A percentile compares a stretch with the other conserved stretches of the same genome.
Conservation (phyloP, 805 yeast species). For the Huiozyma sinensis region DNA sequence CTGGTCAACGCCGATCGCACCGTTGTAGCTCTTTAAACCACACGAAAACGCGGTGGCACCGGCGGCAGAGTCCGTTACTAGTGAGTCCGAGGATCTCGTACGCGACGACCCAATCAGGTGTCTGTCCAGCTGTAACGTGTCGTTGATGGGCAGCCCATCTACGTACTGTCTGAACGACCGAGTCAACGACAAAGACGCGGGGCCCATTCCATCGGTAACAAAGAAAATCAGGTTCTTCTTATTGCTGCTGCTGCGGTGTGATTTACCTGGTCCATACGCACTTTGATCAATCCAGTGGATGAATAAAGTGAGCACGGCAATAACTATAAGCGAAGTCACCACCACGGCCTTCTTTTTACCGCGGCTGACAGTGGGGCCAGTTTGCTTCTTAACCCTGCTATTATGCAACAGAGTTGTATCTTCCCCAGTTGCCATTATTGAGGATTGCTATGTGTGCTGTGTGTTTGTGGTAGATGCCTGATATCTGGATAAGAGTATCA, state of each 20-base stretch:
- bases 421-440: no score
- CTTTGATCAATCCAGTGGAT: background rate
- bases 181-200: slow-evolving; percentile 72
- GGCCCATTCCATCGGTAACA: slow-evolving; percentile 96
- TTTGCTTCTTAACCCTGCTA: no score
- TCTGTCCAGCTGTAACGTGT: slow-evolving; percentile 51
- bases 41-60: slow-evolving; percentile 94
- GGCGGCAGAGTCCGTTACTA: slow-evolving; percentile 92
- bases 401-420: no score
- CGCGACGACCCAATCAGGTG: slow-evolving; percentile 75
- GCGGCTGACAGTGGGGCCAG: no score
- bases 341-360: background rate
- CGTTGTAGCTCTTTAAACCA: slow-evolving; percentile 73
- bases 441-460: no score
- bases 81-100: slow-evolving; percentile 65
- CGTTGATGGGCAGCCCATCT: slow-evolving; percentile 38
- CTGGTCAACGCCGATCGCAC: slow-evolving; percentile 81
- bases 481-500: no score
- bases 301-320: background rate
- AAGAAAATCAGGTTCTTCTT: slow-evolving; percentile 58
- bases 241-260: no score
- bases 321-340: slow-evolving; percentile 1
- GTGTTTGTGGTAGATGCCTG: no score
- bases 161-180: slow-evolving; percentile 57
- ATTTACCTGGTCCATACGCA: no score